A percentile compares a stretch with the other conserved stretches of the same genome.
Conservation (phyloP, 2,329 filamentous ascomycete species). For the Diaporthe helianthi region DNA sequence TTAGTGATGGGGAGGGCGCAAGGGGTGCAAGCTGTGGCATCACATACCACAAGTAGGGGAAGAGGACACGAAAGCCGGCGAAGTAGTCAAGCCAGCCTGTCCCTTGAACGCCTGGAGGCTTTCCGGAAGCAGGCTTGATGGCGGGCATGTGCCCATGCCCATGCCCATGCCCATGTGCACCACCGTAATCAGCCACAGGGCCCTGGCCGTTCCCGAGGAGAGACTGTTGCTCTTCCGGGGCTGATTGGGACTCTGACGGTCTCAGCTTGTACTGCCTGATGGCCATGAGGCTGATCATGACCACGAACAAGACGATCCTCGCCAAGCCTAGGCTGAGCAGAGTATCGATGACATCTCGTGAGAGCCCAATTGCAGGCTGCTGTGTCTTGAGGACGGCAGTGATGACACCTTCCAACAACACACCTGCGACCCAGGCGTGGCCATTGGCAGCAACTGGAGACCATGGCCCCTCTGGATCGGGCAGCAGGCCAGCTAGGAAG, state of each 20-base stretch:
- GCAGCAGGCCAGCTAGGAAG: conserved; percentile 50
- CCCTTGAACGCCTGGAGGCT: conserved; percentile 41
- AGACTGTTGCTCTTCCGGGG: conserved; percentile 46
- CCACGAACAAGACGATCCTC: conserved; percentile 43
- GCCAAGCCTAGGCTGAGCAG: conserved; percentile 44
- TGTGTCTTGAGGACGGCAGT: conserved; percentile 44
- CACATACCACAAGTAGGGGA: conserved; percentile 52
- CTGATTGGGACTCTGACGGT: conserved; percentile 39
- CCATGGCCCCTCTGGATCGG: conserved; percentile 54
- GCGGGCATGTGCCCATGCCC: conserved; percentile 40
- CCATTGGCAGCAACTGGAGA: conserved; percentile 47
- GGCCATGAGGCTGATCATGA: conserved; percentile 45
- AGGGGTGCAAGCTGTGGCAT: neutral
- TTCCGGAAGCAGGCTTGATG: conserved; percentile 33
- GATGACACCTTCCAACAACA: conserved; percentile 47
- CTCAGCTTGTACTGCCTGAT: conserved; percentile 44
- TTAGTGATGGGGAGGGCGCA: neutral
- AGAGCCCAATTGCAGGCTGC: conserved; percentile 41
- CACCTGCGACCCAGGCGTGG: conserved; percentile 47
- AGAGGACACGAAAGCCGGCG: conserved; percentile 52
- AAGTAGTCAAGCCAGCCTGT: conserved; percentile 55
- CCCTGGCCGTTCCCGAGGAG: conserved; percentile 50
- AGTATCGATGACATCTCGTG: conserved; percentile 41
- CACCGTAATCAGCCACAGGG: conserved; percentile 34
- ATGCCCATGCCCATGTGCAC: neutral